Evolutionary conservation across 345 rosid species (phyloP).

Genomic region (Aquilaria malaccensis): DNA sequence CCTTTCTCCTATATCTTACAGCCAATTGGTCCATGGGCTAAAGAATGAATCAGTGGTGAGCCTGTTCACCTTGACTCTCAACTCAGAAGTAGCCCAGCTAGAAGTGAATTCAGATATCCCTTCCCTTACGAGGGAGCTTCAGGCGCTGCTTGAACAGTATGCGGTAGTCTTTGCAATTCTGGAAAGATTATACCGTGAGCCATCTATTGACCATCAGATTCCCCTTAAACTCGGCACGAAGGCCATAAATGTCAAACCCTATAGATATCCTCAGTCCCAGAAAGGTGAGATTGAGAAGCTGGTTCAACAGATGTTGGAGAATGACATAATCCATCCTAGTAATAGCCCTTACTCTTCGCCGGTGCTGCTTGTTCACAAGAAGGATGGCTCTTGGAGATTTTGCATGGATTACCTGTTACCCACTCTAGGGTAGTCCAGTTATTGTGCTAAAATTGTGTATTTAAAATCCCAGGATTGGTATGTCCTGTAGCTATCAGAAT

Average conservation of each 20-base stretch:
- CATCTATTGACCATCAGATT: background rate
- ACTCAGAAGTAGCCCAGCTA: background rate
- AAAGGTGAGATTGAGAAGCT: background rate
- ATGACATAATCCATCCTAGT: background rate
- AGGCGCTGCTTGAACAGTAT: background rate
- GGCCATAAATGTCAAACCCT: background rate
- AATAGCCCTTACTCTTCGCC: conserved; percentile 9
- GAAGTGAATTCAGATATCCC: background rate
- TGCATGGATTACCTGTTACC: too few relatives aligned
- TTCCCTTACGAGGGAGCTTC: background rate
- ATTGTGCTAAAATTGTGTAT: too few relatives aligned
- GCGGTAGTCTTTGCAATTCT: background rate
- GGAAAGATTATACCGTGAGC: background rate
- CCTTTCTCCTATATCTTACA: background rate
- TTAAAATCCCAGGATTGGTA: too few relatives aligned
- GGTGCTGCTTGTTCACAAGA: conserved; percentile 1
- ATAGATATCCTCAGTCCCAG: background rate
- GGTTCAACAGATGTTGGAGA: background rate
- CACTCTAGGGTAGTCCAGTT: too few relatives aligned
- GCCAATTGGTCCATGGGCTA: background rate
- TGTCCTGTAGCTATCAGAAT: too few relatives aligned
- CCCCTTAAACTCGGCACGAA: background rate
- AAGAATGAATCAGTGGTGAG: background rate
- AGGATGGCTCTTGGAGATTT: background rate
- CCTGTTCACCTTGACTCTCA: background rate